These are phyloP conservation scores for Elsinoe batatas DNA, from an alignment of 2,329 filamentous ascomycete genomes.

Conservation along the genomic window DNA sequence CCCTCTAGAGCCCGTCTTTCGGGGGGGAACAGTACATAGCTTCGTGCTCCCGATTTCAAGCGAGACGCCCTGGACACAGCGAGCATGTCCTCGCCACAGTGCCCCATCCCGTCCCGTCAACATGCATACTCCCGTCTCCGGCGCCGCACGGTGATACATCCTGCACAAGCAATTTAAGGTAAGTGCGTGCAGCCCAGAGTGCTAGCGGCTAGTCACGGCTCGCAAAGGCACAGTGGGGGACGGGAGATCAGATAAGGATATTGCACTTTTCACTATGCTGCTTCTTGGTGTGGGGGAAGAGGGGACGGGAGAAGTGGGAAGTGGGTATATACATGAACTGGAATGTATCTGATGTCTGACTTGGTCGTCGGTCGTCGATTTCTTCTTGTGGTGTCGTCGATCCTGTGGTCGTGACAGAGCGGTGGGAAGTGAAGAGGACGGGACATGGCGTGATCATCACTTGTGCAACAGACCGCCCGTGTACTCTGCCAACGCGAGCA, in stretches of 20 bases:
- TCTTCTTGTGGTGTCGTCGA: not conserved
- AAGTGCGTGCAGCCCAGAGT: too few species aligned
- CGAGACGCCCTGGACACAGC: not conserved
- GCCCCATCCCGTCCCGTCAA: too few species aligned
- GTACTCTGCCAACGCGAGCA: conserved; percentile 27
- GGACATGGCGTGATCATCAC: not conserved
- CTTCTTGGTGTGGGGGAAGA: not conserved
- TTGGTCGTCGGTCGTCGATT: not conserved
- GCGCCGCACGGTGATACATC: too few species aligned
- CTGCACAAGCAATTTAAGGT: too few species aligned
- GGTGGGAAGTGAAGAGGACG: too few species aligned
- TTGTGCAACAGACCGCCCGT: conserved; percentile 12
- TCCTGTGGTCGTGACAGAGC: not conserved
- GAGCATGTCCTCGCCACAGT: not conserved
- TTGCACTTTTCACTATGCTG: not conserved
- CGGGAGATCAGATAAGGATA: not conserved
- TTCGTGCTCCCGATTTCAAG: too few species aligned
- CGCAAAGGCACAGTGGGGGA: not conserved
- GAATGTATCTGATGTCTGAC: not conserved
- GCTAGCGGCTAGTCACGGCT: not conserved
- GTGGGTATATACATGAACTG: not conserved
- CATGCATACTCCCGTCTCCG: too few species aligned
- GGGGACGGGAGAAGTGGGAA: not conserved
- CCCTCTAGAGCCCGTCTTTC: too few species aligned
- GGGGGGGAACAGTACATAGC: too few species aligned